Base-by-base conservation (phyloP, 306 rosid species). In the Quercus suber region DNA sequence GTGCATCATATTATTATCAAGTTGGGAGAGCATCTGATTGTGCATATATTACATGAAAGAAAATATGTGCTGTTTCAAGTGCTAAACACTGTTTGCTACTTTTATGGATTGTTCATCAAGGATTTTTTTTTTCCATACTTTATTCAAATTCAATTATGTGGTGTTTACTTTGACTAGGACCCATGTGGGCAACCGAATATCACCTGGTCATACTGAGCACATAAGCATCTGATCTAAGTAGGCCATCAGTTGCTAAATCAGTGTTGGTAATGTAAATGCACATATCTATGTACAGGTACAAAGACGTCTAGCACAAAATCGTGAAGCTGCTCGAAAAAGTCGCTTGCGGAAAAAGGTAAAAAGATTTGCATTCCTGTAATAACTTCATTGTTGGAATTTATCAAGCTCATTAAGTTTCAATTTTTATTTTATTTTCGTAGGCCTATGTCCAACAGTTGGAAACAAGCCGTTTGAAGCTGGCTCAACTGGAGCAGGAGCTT, bases 381-480 rank as follows among this genome's bases (percentile, higher is more conserved):
- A 35, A 18, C 35, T 37, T 33, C 76, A 73, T 51, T 49, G 10
- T 41, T 52, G 68, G 13, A 45, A 60, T 33, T 6, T 65, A 17
- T 68, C 61, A 12, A 33, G 57, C 79, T 59, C n/a, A 11, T 58
- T 43, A 55, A 82, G 41, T 30, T 63, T 19, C 12, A 9, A 3
- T 67, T 28, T 67, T 67, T 9, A 19, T 67, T 70, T 83, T 18
- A 71, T 61, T 79, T 74, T 55, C 41, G 20, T 71, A 96, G 99
- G 97, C 92, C 68, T 96, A 96, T 88, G 99, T 96, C 71, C 88
- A 89, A 79, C 96, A 96, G 83, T 81, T 96, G 81, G 97, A 94
- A 87, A 79, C 91, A 69, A 94, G 98, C 82, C 90, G 97, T 25
- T 74, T 84, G 85, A 94, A 96, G 82, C 87, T 96, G 67, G 85